Evolutionary conservation across 345 rosid species (phyloP).

Genomic region (Corchorus olitorius): DNA sequence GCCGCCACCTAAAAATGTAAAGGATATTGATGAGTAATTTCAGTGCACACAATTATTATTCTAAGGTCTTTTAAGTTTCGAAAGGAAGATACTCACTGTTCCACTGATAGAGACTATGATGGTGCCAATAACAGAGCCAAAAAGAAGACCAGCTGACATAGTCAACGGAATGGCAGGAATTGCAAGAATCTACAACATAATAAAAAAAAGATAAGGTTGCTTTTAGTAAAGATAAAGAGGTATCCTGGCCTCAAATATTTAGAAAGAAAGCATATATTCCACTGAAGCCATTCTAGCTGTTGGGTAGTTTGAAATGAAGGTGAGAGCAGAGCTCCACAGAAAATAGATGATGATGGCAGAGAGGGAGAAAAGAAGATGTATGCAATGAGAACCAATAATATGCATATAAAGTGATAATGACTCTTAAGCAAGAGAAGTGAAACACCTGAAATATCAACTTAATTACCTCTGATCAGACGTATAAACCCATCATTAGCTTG

Average conservation of each 20-base stretch:
- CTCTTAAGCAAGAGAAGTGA: not conserved
- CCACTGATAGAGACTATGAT: slow-evolving; percentile 98
- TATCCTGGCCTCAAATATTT: not conserved
- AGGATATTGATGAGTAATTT: slow-evolving; percentile 21
- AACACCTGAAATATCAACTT: not conserved
- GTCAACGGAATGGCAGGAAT: slow-evolving; percentile 96
- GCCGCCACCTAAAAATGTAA: slow-evolving; percentile 75
- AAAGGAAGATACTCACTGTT: slow-evolving; percentile 59
- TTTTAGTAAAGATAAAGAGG: slow-evolving; percentile 14
- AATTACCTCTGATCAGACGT: not conserved
- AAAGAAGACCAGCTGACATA: slow-evolving; percentile 99
- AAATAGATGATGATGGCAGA: not conserved
- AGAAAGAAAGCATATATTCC: not conserved
- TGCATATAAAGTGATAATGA: not conserved
- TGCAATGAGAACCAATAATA: not conserved
- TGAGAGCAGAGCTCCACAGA: not conserved
- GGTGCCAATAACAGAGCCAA: slow-evolving; percentile 84
- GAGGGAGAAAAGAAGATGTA: not conserved
- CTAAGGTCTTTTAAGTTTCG: not conserved
- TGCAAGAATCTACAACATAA: slow-evolving; percentile 68
- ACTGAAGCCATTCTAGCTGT: not conserved
- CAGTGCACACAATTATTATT: slow-evolving; percentile 10
- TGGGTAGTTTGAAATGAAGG: not conserved
- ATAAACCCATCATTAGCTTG: not conserved
- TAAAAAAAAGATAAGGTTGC: slow-evolving; percentile 14